Base-by-base conservation (phyloP, 805 yeast species). In the Wickerhamomyces bovis region DNA sequence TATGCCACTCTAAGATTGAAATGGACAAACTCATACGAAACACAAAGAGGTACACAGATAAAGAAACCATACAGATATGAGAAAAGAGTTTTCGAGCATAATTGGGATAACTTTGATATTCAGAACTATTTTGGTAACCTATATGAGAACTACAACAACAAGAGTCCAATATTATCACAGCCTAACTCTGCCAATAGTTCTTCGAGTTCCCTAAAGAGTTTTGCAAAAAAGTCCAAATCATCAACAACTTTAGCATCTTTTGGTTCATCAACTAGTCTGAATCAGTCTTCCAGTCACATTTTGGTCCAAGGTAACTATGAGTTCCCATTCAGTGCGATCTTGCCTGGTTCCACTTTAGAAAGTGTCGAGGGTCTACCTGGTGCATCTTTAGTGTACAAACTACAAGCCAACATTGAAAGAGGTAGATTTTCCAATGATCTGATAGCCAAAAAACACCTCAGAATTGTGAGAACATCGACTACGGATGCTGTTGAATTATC, bases 321-420 rank as follows among this genome's bases (percentile, higher is more conserved):
- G 59, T 79, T 94, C 56, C 97, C 98, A 0, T 94, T 94, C 62
- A 83, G 83, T 51, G 77, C 92, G 0, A 74, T 89, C 21, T 61
- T 92, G 20, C 96, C 96, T 0, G 98, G 98, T 1, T 73, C 81
- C 35, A 73, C 85, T 41, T 81, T 89, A 2, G 99, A 94, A 64
- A 83, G 95, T 23, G 83, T 94, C 8, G 96, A 90, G 61, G 97
- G 97, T 11, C 71, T 89, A 44, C 89, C 89, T 2, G 85, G 92
- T 44, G 88, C 89, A 25, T 77, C 85, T 13, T 71, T 85, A 3
- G 72, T 80, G 9, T 89, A 89, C 68, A 78, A 80, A 55, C 61
- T 92, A 44, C 85, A 83, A 53, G 92, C 97, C 1, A 75, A 77
- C 6, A 78, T 92, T 33, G 97, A 92, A 60, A 75, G 95, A 47